Evolutionary conservation across 169 alveolate genomes (phyloP), one percentile per base, ranked within the genome.

Genomic region (Theileria annulata): DNA sequence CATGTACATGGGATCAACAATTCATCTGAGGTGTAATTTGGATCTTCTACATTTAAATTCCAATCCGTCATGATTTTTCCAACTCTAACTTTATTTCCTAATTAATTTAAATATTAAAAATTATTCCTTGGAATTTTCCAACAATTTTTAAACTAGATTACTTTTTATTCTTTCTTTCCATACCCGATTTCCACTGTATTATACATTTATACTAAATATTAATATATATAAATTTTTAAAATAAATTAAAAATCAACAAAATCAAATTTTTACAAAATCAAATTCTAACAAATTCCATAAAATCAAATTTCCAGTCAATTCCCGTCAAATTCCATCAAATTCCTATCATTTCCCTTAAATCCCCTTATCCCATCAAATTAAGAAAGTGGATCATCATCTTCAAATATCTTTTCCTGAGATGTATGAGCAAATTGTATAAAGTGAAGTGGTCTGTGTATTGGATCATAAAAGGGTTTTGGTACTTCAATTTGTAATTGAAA

Each of bases 401-500:
- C 88, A 15, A 69, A 74, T 42, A 48, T 77, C 27, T 68, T 64
- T 73, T 31, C 33, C 37, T 81, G 78, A 25, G 70, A 54, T 17
- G 88, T 67, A n/a, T 81, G 85, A 3, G 95, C 93, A 76, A 96
- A 96, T 64, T 94, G 95, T 25, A 96, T 69, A 87, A 94, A 96
- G 86, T 95, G 98, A 51, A 95, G 75, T 3, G 98, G 96, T 77
- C 99, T 91, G 92, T 98, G 99, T 51, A 94, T 80, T 79, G 98
- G 99, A 79, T 97, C 96, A 88, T 97, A 98, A 90, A 96, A 98
- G 59, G 97, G 99, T 72, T 95, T 95, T 4, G 99, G 99, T 33
- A 93, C 95, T 62, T 95, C 99, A 9, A 98, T 81, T 59, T 87
- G 92, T 15, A 97, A 90, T 35, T 94, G 91, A 87, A 96, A 98